These are phyloP conservation scores for Mycena chlorophos DNA, from an alignment of 768 basidiomycete genomes.

Conservation along the genomic window DNA sequence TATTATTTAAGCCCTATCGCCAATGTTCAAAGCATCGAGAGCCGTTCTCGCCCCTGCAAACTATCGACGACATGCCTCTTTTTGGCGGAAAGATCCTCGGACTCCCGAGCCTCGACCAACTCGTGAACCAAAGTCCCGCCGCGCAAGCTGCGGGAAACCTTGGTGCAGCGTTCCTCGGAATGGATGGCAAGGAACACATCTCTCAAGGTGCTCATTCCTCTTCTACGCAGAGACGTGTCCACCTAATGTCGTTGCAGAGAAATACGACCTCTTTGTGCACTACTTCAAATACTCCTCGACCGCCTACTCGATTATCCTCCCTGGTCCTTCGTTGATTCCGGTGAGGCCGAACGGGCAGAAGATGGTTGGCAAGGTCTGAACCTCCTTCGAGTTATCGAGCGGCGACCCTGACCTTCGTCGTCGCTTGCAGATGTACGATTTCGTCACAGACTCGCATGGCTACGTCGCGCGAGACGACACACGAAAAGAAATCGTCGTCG, in stretches of 20 bases:
- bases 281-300: slow-evolving; percentile 39
- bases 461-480: slow-evolving; percentile 47
- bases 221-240: background rate
- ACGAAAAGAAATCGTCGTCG: slow-evolving; percentile 40
- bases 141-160: slow-evolving; percentile 11
- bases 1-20: background rate
- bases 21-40: background rate
- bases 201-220: slow-evolving; percentile 8
- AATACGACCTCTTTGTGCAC: slow-evolving; percentile 33
- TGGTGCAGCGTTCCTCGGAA: slow-evolving; percentile 15
- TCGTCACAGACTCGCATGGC: slow-evolving; percentile 42
- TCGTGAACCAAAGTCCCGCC: slow-evolving; percentile 18
- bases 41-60: background rate
- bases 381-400: slow-evolving; percentile 23
- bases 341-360: slow-evolving; percentile 25
- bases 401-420: slow-evolving; percentile 10
- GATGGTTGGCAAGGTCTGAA: slow-evolving; percentile 23
- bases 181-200: slow-evolving; percentile 14
- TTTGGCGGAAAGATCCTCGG: background rate
- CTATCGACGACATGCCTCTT: background rate
- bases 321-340: slow-evolving; percentile 21
- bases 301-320: slow-evolving; percentile 28
- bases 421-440: slow-evolving; percentile 34
- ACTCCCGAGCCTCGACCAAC: slow-evolving; percentile 18
- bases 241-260: slow-evolving; percentile 16